phyloP scores from a whole-genome alignment of 2,329 filamentous ascomycete species.

The Nannizzia gypsea region DNA sequence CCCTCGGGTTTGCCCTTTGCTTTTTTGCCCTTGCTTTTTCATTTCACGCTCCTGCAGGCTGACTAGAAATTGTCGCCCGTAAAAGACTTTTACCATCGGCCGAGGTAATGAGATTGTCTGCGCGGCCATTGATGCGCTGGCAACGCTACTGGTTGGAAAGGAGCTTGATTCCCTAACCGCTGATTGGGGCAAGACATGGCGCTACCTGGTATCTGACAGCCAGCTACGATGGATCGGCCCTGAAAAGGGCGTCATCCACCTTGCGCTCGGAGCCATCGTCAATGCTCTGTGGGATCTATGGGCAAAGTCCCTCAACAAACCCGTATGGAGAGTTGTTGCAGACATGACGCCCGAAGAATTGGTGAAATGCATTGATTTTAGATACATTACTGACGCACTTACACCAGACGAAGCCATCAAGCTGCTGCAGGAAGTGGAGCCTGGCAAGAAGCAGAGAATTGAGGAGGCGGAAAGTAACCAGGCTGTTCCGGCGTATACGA shows the following conservation, averaged over 20 bases:
- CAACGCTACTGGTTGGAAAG: conserved; percentile 61
- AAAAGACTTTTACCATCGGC: conserved; percentile 37
- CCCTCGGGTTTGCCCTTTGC: neutral
- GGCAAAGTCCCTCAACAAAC: conserved; percentile 76
- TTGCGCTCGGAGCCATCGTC: conserved; percentile 76
- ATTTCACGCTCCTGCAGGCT: neutral
- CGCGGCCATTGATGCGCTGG: conserved; percentile 66
- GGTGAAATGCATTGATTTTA: conserved; percentile 80
- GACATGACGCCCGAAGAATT: conserved; percentile 85
- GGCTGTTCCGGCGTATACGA: conserved; percentile 84
- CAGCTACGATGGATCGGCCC: conserved; percentile 90
- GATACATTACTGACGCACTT: conserved; percentile 88
- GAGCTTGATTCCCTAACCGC: conserved; percentile 64
- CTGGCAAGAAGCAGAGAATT: conserved; percentile 58
- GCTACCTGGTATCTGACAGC: conserved; percentile 79
- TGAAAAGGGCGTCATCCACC: conserved; percentile 87
- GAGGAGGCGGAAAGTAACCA: conserved; percentile 59
- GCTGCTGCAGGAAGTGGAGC: conserved; percentile 54
- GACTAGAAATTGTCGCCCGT: neutral
- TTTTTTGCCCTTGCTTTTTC: neutral
- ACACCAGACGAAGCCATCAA: conserved; percentile 71
- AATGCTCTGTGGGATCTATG: conserved; percentile 95
- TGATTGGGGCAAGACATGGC: conserved; percentile 82
- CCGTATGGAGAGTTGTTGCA: conserved; percentile 78
- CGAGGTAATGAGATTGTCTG: conserved; percentile 90